Evolutionary conservation across 768 basidiomycete species (phyloP), one percentile per base, ranked within the genome.

Genomic region (Kwoniella dendrophila): DNA sequence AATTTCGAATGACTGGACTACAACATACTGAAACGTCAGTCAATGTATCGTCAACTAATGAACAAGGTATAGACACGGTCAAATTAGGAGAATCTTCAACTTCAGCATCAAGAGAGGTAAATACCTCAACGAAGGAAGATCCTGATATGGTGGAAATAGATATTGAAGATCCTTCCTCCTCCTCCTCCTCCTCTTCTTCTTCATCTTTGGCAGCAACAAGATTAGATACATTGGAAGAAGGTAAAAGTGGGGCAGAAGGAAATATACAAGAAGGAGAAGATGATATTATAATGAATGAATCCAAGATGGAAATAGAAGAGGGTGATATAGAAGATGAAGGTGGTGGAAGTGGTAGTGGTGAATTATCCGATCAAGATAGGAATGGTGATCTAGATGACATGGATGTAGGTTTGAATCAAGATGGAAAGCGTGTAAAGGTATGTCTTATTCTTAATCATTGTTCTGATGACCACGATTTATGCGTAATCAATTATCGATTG

Each of bases 371-470:
- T n/a, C n/a, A 63, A n/a, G 36, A 22, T n/a, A 33, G 61, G 18
- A 53, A 59, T 24, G 59, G 59, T 27, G 67, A 63, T 33, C 29
- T 41, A 11, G 49, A 51, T 51, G 49, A 51, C 34, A 55, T 20
- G 63, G 59, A 30, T 54, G 34, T 32, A 16, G 32, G 16, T 20
- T n/a, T 60, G 22, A 58, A 43, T 61, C 48, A 61, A 32, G 56
- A 68, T 29, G 73, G 73, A 11, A 75, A 72, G 54, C 55, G 73
- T 30, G 73, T 75, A 41, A 75, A 75, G 69, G 73, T 72, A 58
- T 24, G 67, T 41, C 51, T n/a, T 48, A 12, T 43, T 29, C 26
- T 33, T 55, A 8, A 54, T 12, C 6, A 24, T 47, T 14, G 41
- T n/a, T 18, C 45, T 4, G 24, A 48, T 11, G 43, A 44, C 6